Evolutionary conservation across 768 basidiomycete species (phyloP).

Genomic region (Trichaptum fuscoviolaceum): DNA sequence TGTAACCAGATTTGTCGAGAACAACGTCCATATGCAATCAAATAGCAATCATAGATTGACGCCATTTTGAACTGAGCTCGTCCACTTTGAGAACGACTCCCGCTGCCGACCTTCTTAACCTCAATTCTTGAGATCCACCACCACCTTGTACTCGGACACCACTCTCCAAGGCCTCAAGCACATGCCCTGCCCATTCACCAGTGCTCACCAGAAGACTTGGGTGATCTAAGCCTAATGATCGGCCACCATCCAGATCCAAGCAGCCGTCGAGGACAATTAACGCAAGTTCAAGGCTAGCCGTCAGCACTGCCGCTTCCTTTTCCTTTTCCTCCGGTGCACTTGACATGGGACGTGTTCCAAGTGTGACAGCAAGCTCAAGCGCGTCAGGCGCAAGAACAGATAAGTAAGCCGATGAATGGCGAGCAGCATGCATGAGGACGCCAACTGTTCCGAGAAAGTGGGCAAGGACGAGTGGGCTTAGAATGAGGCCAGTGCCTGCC

Average conservation of each 20-base stretch:
- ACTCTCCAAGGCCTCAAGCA: slow-evolving; percentile 61
- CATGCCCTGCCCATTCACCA: slow-evolving; percentile 74
- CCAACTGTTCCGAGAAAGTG: slow-evolving; percentile 73
- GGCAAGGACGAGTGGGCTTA: slow-evolving; percentile 71
- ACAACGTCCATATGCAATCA: neutral
- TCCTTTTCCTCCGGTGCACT: slow-evolving; percentile 19
- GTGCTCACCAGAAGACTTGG: slow-evolving; percentile 61
- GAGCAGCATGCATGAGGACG: slow-evolving; percentile 77
- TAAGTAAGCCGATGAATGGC: slow-evolving; percentile 77
- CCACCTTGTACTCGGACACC: slow-evolving; percentile 57
- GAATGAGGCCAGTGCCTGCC: slow-evolving; percentile 76
- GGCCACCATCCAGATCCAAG: slow-evolving; percentile 72
- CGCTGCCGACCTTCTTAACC: slow-evolving; percentile 64
- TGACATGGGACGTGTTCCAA: slow-evolving; percentile 65
- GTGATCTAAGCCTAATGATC: slow-evolving; percentile 69
- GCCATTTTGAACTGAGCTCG: slow-evolving; percentile 62
- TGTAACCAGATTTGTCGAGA: neutral
- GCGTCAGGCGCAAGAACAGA: slow-evolving; percentile 75
- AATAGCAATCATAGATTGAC: slow-evolving; percentile 53
- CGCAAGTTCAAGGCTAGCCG: slow-evolving; percentile 70
- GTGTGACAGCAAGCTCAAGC: slow-evolving; percentile 75
- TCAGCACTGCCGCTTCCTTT: slow-evolving; percentile 71
- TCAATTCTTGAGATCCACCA: slow-evolving; percentile 59
- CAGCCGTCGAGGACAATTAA: slow-evolving; percentile 72
- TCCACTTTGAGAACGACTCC: slow-evolving; percentile 81